phyloP scores from a whole-genome alignment of 192 early-diverging fungal species.

The Entophlyctis helioformis region DNA sequence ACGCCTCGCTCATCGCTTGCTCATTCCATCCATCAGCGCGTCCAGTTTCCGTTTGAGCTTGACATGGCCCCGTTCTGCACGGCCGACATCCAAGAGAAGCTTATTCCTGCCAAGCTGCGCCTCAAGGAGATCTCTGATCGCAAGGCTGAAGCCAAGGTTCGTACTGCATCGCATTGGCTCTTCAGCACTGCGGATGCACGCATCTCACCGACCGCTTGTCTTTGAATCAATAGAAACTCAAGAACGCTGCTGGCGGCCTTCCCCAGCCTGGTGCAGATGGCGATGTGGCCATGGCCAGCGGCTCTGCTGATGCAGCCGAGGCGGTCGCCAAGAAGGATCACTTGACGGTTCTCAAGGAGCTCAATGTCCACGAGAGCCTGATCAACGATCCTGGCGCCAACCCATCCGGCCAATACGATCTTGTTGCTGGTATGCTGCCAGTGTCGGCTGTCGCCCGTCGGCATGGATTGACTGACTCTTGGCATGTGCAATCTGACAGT shows the following conservation, averaged over 20 bases:
- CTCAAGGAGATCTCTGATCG: constrained; percentile 67
- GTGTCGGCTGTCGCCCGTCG: too few relatives aligned
- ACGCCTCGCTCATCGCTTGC: too few relatives aligned
- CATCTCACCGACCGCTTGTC: too few relatives aligned
- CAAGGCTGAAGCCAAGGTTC: constrained; percentile 14
- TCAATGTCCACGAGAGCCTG: constrained; percentile 56
- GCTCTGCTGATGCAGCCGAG: too few relatives aligned
- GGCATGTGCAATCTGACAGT: constrained; percentile 25
- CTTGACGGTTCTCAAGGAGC: constrained; percentile 28
- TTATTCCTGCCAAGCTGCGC: constrained; percentile 32
- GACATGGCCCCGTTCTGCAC: constrained; percentile 84
- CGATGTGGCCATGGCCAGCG: too few relatives aligned
- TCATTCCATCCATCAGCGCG: constrained; percentile 32
- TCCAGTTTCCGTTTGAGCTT: constrained; percentile 87
- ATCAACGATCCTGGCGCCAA: constrained; percentile 73
- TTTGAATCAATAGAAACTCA: too few relatives aligned
- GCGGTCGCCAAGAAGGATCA: constrained; percentile 3
- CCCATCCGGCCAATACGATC: constrained; percentile 81
- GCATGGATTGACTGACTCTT: too few relatives aligned
- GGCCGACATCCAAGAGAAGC: constrained; percentile 62
- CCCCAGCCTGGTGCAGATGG: too few relatives aligned
- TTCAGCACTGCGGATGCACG: too few relatives aligned
- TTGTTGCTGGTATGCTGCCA: constrained; percentile 46
- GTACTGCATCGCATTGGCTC: too few relatives aligned
- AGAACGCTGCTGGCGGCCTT: too few relatives aligned